Percentiles rank a stretch among this genome's conserved stretches.
These are phyloP conservation scores for Houttuynia cordata DNA, from an alignment of 164 flowering plant genomes.

Conservation along the genomic window DNA sequence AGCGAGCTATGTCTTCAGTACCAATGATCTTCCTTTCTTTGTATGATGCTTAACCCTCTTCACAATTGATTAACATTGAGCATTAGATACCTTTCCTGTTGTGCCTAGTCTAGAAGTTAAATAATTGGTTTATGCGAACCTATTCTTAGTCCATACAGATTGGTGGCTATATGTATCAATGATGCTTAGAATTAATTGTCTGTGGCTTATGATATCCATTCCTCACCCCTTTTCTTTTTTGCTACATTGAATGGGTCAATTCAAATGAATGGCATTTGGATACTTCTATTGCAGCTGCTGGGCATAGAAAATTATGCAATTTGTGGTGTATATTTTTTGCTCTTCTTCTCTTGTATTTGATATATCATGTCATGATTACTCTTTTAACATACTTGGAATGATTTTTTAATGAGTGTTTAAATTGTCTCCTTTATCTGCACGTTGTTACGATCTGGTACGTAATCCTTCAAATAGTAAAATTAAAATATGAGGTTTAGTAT, in stretches of 20 bases:
- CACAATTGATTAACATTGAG: background rate
- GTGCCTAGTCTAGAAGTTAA: too few relatives aligned
- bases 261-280: conserved; percentile 99
- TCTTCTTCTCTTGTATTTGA: background rate
- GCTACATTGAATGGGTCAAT: conserved; percentile 47
- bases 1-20: conserved; percentile 52
- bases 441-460: too few relatives aligned
- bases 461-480: too few relatives aligned
- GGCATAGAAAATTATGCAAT: conserved; percentile 85
- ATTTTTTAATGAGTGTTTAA: too few relatives aligned
- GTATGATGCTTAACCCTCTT: conserved; percentile 38
- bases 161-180: background rate
- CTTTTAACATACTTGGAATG: background rate
- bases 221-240: background rate
- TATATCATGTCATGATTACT: too few relatives aligned
- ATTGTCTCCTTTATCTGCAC: too few relatives aligned
- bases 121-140: background rate
- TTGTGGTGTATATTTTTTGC: conserved; percentile 68
- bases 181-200: background rate
- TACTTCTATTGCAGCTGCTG: conserved; percentile 89
- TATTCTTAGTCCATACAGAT: background rate
- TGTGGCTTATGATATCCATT: background rate
- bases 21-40: conserved; percentile 89
- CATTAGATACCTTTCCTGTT: too few relatives aligned
- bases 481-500: too few relatives aligned